phyloP scores from a whole-genome alignment of 2,329 filamentous ascomycete genomes.

The Sclerotinia borealis region DNA sequence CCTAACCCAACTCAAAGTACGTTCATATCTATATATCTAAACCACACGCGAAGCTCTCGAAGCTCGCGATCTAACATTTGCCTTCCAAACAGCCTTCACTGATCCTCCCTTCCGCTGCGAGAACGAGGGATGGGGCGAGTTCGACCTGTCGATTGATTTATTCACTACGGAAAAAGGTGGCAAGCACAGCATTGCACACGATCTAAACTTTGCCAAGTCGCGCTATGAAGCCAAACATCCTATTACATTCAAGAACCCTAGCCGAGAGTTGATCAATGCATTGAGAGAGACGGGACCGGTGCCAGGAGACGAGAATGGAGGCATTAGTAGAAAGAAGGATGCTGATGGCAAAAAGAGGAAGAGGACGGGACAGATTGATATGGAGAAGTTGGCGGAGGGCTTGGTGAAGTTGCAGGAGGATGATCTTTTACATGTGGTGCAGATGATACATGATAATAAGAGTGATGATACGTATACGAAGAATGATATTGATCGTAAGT shows the following conservation, averaged over 20 bases:
- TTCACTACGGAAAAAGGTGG: constrained; percentile 79
- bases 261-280: constrained; percentile 70
- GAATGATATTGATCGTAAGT: constrained; percentile 89
- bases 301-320: constrained; percentile 67
- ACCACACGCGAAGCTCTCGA: neutral
- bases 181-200: constrained; percentile 74
- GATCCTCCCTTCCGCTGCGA: constrained; percentile 81
- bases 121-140: constrained; percentile 98
- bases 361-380: constrained; percentile 59
- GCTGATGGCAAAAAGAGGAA: constrained; percentile 74
- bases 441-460: constrained; percentile 98
- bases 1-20: constrained; percentile 78
- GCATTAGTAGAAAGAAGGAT: constrained; percentile 45
- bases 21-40: constrained; percentile 31
- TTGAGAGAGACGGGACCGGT: constrained; percentile 81
- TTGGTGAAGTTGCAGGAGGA: constrained; percentile 87
- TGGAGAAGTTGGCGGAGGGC: constrained; percentile 93
- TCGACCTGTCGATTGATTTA: constrained; percentile 85
- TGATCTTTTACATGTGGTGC: constrained; percentile 87
- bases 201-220: constrained; percentile 81
- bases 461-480: constrained; percentile 89
- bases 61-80: constrained; percentile 6
- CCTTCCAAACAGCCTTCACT: constrained; percentile 56
- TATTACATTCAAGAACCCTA: constrained; percentile 88
- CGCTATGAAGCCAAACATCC: constrained; percentile 78